Base-by-base conservation (phyloP, 441 rosid genomes). In the Flueggea neowawraea region DNA sequence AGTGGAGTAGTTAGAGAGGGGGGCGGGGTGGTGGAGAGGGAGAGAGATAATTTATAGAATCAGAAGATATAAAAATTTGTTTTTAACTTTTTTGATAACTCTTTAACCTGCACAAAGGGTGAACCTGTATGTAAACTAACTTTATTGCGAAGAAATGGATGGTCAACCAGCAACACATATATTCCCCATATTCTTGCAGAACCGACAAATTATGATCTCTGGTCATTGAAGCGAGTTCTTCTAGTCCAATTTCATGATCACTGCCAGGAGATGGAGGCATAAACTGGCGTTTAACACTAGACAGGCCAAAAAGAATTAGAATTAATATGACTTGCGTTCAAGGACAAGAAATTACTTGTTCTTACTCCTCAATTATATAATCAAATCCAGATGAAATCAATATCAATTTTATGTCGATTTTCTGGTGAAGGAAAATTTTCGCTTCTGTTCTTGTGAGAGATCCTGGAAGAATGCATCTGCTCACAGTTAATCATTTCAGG, bases 171-270 rank as follows among this genome's bases (percentile, higher is more conserved):
- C 4, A 36, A 49, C 61, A 41, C 11, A 3, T 61, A 53, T 57
- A 60, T n/a, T 98, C 97, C 45, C 91, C 98, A 73, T 65, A 69
- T 70, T 80, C 86, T 74, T 83, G 82, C 62, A 95, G 68, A 64
- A 71, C 79, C 39, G 84, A 63, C 63, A 89, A 59, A 59, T 87
- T 84, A 52, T 92, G 94, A 80, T 90, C 91, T 75, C 88, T 84
- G 43, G 85, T 90, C 94, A 89, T 64, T 58, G 94, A 75, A 44
- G 84, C 87, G 70, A 95, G 98, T 6, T 92, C 85, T 69, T 95
- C 96, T 52, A 80, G 85, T 61, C 72, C 85, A 64, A 95, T 82
- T 58, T 49, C 81, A 74, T 77, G 90, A 71, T 86, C 90, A 65
- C 85, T 92, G 60, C 16, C 55, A 54, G 77, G 72, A 65, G 74